Evolutionary conservation across 305 asterid genomes (phyloP).

Genomic region (Solanum hybrid): DNA sequence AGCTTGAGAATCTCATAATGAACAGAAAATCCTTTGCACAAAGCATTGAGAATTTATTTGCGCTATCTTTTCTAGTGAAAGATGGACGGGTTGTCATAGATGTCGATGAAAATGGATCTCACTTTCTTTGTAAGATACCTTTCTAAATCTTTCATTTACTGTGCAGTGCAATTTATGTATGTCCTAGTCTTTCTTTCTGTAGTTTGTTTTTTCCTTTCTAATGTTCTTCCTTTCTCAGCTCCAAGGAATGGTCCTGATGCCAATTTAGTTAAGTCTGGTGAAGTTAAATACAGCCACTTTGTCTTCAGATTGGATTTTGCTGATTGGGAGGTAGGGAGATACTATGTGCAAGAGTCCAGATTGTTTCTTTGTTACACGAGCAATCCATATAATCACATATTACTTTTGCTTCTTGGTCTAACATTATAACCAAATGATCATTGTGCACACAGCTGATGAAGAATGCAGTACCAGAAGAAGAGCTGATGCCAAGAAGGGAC

Average conservation of each 20-base stretch:
- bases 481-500: constrained; percentile 34
- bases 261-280: constrained; percentile 24
- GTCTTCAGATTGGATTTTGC: constrained; percentile 41
- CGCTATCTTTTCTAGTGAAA: constrained; percentile 49
- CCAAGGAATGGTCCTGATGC: constrained; percentile 42
- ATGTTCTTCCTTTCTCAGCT: constrained; percentile 20
- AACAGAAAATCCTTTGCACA: constrained; percentile 46
- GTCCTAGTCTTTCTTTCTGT: background rate
- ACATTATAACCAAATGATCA: background rate
- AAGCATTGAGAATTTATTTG: constrained; percentile 55
- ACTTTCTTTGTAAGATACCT: constrained; percentile 28
- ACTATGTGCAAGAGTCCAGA: background rate
- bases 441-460: constrained; percentile 33
- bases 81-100: constrained; percentile 42
- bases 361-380: background rate
- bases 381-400: background rate
- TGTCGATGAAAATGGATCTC: constrained; percentile 40
- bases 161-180: background rate
- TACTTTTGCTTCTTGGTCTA: background rate
- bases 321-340: constrained; percentile 50
- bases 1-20: constrained; percentile 37
- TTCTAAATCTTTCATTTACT: background rate
- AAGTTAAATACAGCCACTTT: constrained; percentile 30
- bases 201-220: background rate
- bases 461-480: constrained; percentile 27